These are phyloP conservation scores for Hydnomerulius pinastri DNA, from an alignment of 768 basidiomycete species.

Conservation along the genomic window DNA sequence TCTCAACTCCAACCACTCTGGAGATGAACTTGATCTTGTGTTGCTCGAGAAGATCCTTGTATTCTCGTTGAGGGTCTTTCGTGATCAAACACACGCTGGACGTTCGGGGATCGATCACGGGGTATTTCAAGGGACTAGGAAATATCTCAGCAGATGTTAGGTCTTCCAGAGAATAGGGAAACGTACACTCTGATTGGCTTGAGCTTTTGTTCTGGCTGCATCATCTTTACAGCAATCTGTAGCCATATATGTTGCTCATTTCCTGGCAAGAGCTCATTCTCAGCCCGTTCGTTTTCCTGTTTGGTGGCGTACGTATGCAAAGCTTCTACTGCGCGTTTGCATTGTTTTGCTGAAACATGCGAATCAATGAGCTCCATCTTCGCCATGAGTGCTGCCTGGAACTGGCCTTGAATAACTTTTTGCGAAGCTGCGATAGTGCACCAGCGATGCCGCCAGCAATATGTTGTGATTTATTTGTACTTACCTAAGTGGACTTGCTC, in stretches of 20 bases:
- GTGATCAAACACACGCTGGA: constrained; percentile 87
- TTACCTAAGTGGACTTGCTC: background rate
- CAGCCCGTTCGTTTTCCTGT: constrained; percentile 61
- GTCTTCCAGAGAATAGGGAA: background rate
- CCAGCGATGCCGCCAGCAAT: too few relatives aligned
- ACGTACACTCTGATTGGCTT: constrained; percentile 87
- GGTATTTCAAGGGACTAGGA: constrained; percentile 72
- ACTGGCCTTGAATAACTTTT: background rate
- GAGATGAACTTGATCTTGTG: constrained; percentile 87
- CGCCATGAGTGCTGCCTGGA: constrained; percentile 36
- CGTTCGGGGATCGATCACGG: constrained; percentile 80
- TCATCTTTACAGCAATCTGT: constrained; percentile 82
- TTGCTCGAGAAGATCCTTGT: constrained; percentile 86
- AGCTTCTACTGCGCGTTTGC: constrained; percentile 75
- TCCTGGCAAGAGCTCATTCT: constrained; percentile 71
- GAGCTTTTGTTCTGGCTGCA: constrained; percentile 69
- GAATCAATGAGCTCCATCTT: constrained; percentile 62
- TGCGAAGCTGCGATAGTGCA: background rate
- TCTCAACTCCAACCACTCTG: constrained; percentile 86
- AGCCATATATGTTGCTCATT: constrained; percentile 91
- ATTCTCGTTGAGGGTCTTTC: constrained; percentile 94
- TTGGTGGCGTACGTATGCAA: constrained; percentile 72
- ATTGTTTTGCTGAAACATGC: constrained; percentile 72
- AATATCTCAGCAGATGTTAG: constrained; percentile 13
- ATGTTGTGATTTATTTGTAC: constrained; percentile 7